phyloP scores from a whole-genome alignment of 768 basidiomycete species.

The Rhizopogon vinicolor region DNA sequence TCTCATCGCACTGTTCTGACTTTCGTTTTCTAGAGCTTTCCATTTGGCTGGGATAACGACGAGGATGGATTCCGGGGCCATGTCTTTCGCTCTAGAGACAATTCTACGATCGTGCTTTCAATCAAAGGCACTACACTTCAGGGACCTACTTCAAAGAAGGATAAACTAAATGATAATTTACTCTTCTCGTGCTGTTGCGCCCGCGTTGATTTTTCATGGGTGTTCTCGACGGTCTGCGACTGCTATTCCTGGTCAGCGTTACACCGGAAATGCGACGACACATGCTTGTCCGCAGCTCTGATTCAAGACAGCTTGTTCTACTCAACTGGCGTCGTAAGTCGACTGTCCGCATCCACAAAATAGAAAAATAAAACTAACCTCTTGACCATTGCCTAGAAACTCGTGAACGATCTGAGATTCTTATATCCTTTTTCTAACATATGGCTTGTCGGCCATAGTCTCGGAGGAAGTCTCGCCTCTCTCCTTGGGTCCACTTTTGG shows the following conservation, averaged over 20 bases:
- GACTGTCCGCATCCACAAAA: background rate
- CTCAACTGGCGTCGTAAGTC: conserved; percentile 74
- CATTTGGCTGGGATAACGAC: conserved; percentile 68
- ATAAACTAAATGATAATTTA: conserved; percentile 91
- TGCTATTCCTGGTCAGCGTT: conserved; percentile 57
- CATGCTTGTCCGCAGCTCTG: conserved; percentile 80
- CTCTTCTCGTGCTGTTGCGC: conserved; percentile 94
- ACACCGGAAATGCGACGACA: conserved; percentile 69
- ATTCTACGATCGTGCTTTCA: conserved; percentile 78
- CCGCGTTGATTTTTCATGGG: conserved; percentile 82
- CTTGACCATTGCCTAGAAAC: conserved; percentile 28
- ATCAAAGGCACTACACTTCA: conserved; percentile 88
- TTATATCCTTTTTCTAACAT: conserved; percentile 56
- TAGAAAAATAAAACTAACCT: background rate
- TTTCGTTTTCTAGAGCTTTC: conserved; percentile 54
- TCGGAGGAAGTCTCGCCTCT: conserved; percentile 62
- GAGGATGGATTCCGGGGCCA: conserved; percentile 85
- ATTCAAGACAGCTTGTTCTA: conserved; percentile 92
- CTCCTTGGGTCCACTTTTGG: conserved; percentile 65
- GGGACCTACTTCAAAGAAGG: conserved; percentile 84
- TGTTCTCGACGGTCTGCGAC: conserved; percentile 80
- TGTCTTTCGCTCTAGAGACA: conserved; percentile 75
- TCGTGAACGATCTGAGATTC: conserved; percentile 53
- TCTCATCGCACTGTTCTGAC: conserved; percentile 3
- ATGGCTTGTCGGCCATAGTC: conserved; percentile 59